A percentile compares a stretch with the other conserved stretches of the same genome.
phyloP scores from a whole-genome alignment of 1,139 yeast genomes.

The Sugiyamaella castrensis region DNA sequence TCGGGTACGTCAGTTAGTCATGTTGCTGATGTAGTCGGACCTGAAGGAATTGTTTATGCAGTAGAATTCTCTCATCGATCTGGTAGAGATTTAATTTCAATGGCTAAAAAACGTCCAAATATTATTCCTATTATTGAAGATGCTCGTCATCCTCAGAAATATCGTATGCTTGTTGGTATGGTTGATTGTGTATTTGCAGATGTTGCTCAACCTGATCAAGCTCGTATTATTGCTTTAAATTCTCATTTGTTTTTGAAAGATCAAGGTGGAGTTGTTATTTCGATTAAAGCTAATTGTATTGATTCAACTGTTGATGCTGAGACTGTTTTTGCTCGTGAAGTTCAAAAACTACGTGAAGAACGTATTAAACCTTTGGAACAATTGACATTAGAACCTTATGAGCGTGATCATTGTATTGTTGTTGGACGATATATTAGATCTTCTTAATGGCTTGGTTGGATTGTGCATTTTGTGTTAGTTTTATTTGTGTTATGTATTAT shows the following conservation, averaged over 20 bases:
- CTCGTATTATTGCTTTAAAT: conserved; percentile 98
- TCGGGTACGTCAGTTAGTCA: conserved; percentile 99
- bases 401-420: conserved; percentile 99
- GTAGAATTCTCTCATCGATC: conserved; percentile 99
- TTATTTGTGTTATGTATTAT: too few relatives aligned
- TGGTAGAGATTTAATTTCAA: conserved; percentile 97
- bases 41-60: conserved; percentile 97
- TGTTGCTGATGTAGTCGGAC: conserved; percentile 97
- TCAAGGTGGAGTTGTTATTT: conserved; percentile 96
- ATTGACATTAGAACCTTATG: conserved; percentile 97
- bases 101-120: conserved; percentile 99
- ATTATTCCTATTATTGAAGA: conserved; percentile 98
- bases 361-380: conserved; percentile 98
- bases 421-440: conserved; percentile 96
- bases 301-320: conserved; percentile 99
- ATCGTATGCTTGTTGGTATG: conserved; percentile 98
- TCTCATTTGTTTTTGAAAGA: conserved; percentile 97
- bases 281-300: conserved; percentile 99
- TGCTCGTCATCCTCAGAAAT: conserved; percentile 99
- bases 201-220: conserved; percentile 99
- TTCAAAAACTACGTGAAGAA: conserved; percentile 97
- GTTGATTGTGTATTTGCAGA: conserved; percentile 98
- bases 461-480: too few relatives aligned
- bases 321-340: conserved; percentile 98
- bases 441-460: conserved; percentile 43